Percentiles rank a stretch among this genome's conserved stretches.
Evolutionary conservation across 1,284 basidiomycete genomes (phyloP).

Genomic region (Cystobasidiaceae sp.): DNA sequence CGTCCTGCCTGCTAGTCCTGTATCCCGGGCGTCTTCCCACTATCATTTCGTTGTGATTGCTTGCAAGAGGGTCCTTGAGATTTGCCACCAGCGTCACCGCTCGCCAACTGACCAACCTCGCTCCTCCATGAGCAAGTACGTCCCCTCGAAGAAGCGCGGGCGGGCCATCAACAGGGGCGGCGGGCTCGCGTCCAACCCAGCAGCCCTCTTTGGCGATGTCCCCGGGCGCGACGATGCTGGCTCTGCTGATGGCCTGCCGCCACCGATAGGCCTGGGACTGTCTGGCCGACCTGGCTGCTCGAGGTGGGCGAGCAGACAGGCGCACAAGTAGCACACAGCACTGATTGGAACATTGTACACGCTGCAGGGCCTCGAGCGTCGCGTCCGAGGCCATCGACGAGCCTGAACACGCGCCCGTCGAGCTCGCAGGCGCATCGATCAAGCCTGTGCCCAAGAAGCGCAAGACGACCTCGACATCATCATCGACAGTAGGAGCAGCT

Average conservation of each 20-base stretch:
- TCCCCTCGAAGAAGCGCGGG: constrained; percentile 22
- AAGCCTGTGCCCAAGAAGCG: constrained; percentile 23
- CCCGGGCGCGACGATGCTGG: background rate
- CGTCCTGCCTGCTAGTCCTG: too few species aligned
- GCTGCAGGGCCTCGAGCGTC: constrained; percentile 24
- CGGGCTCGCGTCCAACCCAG: constrained; percentile 22
- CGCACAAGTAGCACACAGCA: too few species aligned
- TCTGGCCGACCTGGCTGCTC: background rate
- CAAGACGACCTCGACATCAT: constrained; percentile 3
- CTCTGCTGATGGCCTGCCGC: background rate
- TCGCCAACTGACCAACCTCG: background rate
- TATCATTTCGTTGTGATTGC: too few species aligned
- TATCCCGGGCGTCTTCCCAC: too few species aligned
- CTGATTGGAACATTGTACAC: background rate
- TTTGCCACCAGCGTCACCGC: background rate
- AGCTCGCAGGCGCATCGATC: constrained; percentile 4
- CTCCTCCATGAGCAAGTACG: background rate
- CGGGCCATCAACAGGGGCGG: constrained; percentile 16
- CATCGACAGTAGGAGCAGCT: background rate
- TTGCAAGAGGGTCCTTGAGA: background rate
- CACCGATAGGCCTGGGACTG: background rate
- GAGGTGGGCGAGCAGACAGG: background rate
- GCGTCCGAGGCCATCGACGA: constrained; percentile 28
- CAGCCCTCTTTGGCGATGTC: constrained; percentile 4
- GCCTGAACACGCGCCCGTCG: background rate